These are phyloP conservation scores for Pichia sp. DNA, from an alignment of 1,139 yeast genomes.

Conservation along the genomic window DNA sequence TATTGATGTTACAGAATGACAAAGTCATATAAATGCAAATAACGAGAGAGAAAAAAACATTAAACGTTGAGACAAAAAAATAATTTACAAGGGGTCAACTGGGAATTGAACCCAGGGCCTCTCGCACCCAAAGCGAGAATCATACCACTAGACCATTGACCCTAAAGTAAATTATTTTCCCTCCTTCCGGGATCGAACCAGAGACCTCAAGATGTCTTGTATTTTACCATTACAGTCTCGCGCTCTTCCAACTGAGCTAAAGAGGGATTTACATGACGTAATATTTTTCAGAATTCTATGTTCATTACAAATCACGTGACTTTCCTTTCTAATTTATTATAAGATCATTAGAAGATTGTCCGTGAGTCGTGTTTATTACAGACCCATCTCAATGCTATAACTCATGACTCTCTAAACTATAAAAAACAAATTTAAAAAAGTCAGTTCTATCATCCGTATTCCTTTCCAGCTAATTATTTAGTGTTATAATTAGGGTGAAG, in stretches of 20 bases:
- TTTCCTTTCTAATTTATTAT: not conserved
- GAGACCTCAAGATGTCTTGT: conserved; percentile 17
- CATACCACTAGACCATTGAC: conserved; percentile 37
- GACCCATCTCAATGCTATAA: too few relatives aligned
- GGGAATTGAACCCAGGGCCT: conserved; percentile 33
- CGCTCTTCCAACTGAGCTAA: conserved; percentile 20
- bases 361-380: too few relatives aligned
- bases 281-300: not conserved
- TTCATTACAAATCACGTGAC: not conserved
- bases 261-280: conserved; percentile 6
- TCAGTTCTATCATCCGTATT: too few relatives aligned
- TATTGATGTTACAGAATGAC: too few relatives aligned
- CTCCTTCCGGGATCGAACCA: conserved; percentile 19
- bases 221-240: conserved; percentile 15
- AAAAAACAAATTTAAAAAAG: too few relatives aligned
- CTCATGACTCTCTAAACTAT: too few relatives aligned
- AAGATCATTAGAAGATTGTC: too few relatives aligned
- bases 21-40: not conserved
- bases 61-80: not conserved
- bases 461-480: too few relatives aligned
- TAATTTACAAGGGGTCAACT: conserved; percentile 24
- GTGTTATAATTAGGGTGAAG: too few relatives aligned
- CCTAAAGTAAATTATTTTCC: conserved; percentile 5
- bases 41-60: not conserved
- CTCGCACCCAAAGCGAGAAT: conserved; percentile 46